Percentiles rank a stretch among this genome's conserved stretches.
Evolutionary conservation across 176 grass and related monocot genomes (phyloP).

Genomic region (Oryza punctata): DNA sequence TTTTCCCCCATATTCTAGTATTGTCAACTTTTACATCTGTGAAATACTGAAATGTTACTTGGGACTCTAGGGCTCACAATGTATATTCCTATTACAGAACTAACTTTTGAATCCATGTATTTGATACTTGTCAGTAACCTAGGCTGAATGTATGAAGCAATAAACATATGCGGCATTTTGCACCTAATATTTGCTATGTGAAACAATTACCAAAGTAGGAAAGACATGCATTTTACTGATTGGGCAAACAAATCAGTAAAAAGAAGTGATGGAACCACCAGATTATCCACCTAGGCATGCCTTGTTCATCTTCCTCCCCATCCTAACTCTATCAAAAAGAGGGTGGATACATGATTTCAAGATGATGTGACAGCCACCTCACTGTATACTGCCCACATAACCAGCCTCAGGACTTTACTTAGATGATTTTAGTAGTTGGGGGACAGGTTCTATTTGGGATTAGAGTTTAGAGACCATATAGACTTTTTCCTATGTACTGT

Average conservation of each 20-base stretch:
- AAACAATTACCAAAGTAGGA: background rate
- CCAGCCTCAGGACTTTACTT: background rate
- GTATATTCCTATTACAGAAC: constrained; percentile 16
- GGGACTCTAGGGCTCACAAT: too few relatives aligned
- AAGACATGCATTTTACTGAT: background rate
- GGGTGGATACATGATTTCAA: background rate
- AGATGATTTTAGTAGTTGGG: background rate
- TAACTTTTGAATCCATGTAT: background rate
- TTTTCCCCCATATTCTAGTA: constrained; percentile 8
- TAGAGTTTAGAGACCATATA: background rate
- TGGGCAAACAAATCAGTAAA: background rate
- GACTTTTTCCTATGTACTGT: background rate
- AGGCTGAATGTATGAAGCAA: background rate
- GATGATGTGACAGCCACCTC: background rate
- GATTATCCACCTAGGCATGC: background rate
- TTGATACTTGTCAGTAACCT: background rate
- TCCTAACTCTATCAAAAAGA: background rate
- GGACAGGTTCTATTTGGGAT: background rate
- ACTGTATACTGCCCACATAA: background rate
- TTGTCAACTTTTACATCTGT: constrained; percentile 7
- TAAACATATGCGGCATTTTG: constrained; percentile 9
- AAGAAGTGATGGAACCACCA: background rate
- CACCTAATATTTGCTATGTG: background rate
- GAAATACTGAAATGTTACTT: too few relatives aligned
- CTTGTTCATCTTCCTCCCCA: background rate